Percentiles rank a stretch among this genome's conserved stretches.
Evolutionary conservation across 2,329 filamentous ascomycete genomes (phyloP).

Genomic region (Tolypocladium tundrense): DNA sequence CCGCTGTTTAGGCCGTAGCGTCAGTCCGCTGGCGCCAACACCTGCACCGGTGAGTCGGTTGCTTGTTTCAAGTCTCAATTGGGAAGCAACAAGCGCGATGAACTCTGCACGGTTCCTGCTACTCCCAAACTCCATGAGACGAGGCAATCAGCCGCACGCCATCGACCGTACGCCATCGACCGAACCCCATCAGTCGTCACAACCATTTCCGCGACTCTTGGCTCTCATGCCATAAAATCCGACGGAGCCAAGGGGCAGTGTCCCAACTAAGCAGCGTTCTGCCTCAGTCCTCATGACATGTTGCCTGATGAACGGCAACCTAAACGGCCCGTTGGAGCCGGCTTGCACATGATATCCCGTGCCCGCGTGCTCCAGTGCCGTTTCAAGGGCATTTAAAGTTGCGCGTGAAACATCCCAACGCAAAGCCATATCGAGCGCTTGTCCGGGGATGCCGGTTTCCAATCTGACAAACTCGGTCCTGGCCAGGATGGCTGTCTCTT

Average conservation of each 20-base stretch:
- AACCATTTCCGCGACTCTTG: background rate
- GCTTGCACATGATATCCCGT: background rate
- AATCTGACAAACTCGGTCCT: too few species aligned
- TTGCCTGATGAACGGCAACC: background rate
- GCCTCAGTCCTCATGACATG: background rate
- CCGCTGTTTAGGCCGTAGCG: too few species aligned
- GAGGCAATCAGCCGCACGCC: background rate
- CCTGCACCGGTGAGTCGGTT: too few species aligned
- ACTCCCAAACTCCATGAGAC: too few species aligned
- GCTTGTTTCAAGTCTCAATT: too few species aligned
- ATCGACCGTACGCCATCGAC: background rate
- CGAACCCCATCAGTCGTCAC: background rate
- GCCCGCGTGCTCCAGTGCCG: too few species aligned
- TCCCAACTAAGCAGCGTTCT: too few species aligned
- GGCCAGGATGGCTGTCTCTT: background rate
- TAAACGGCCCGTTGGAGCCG: background rate
- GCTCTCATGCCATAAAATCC: background rate
- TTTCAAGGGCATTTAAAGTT: background rate
- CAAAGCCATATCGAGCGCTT: background rate
- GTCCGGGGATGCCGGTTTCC: background rate
- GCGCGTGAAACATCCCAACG: background rate
- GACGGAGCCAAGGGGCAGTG: too few species aligned
- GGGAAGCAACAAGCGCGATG: too few species aligned
- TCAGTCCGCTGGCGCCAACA: too few species aligned
- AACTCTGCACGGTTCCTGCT: too few species aligned